These are phyloP conservation scores for Magnolia kwangsiensis DNA, from an alignment of 164 flowering plant species.

Conservation along the genomic window DNA sequence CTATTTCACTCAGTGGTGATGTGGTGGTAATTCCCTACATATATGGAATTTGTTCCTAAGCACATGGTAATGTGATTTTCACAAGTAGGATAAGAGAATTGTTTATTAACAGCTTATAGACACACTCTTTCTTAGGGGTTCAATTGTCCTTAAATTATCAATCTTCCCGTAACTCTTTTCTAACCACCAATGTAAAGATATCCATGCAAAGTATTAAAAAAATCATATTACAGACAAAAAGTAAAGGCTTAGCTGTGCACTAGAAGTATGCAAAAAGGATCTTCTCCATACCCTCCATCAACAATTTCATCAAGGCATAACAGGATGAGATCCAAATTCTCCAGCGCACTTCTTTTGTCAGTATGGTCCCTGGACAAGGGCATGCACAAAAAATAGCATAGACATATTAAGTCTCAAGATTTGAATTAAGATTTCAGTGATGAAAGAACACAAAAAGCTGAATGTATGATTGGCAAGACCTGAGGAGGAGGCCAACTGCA, in stretches of 20 bases:
- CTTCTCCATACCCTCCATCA: conserved; percentile 57
- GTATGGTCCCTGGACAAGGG: conserved; percentile 6
- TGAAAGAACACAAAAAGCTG: not conserved
- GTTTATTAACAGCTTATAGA: not conserved
- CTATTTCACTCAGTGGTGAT: not conserved
- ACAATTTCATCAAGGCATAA: conserved; percentile 67
- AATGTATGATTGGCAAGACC: conserved; percentile 19
- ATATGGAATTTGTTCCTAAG: no score
- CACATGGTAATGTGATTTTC: no score
- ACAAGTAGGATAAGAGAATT: no score
- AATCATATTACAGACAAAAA: not conserved
- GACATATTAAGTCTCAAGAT: not conserved
- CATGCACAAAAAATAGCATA: not conserved
- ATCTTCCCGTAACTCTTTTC: not conserved
- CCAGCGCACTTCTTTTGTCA: conserved; percentile 12
- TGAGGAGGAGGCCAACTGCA: conserved; percentile 41
- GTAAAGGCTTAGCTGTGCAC: not conserved
- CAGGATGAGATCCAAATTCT: conserved; percentile 49
- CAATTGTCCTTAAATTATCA: not conserved
- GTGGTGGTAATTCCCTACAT: not conserved
- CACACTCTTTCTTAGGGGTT: not conserved
- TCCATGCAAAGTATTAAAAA: not conserved
- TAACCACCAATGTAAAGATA: not conserved
- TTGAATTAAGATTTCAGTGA: conserved; percentile 5
- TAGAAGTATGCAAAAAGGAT: not conserved